A percentile compares a stretch with the other conserved stretches of the same genome.
Conservation (phyloP, 805 yeast species). For the Yamadazyma philogaea region DNA sequence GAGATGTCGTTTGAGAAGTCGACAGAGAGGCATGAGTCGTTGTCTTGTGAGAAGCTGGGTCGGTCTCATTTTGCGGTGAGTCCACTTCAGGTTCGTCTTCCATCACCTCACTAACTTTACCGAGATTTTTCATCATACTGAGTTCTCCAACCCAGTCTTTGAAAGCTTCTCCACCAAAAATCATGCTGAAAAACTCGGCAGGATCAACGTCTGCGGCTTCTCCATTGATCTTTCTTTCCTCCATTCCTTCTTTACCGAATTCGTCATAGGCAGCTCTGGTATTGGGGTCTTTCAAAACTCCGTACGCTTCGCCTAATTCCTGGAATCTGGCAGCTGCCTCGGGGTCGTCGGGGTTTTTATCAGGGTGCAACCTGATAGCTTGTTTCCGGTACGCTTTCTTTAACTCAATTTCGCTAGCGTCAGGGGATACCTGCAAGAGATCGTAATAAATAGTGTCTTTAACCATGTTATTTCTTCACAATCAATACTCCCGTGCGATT, state of each 20-base stretch:
- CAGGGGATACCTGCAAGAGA: slow-evolving; percentile 59
- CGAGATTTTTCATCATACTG: slow-evolving; percentile 70
- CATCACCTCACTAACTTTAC: slow-evolving; percentile 54
- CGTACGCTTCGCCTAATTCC: slow-evolving; percentile 63
- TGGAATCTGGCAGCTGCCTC: slow-evolving; percentile 86
- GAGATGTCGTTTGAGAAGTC: not conserved
- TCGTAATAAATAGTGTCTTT: slow-evolving; percentile 89
- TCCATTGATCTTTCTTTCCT: slow-evolving; percentile 58
- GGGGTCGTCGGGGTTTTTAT: slow-evolving; percentile 93
- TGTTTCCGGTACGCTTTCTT: slow-evolving; percentile 90
- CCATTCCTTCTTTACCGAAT: slow-evolving; percentile 59
- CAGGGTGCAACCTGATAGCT: slow-evolving; percentile 91
- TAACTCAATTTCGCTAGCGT: slow-evolving; percentile 77
- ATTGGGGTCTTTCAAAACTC: slow-evolving; percentile 71
- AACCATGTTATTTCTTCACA: slow-evolving; percentile 53
- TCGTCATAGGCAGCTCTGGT: slow-evolving; percentile 75
- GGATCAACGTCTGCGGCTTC: slow-evolving; percentile 77
- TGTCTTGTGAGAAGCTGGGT: too few relatives aligned
- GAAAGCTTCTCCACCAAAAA: slow-evolving; percentile 83
- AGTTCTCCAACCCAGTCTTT: slow-evolving; percentile 81
- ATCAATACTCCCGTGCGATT: too few relatives aligned
- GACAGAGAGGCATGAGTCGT: too few relatives aligned
- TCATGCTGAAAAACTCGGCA: slow-evolving; percentile 72
- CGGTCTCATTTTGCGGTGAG: not conserved
- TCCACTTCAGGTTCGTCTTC: slow-evolving; percentile 25